Base-by-base conservation (phyloP, 108 stramenopile genomes). In the Discostella pseudostelligera region DNA sequence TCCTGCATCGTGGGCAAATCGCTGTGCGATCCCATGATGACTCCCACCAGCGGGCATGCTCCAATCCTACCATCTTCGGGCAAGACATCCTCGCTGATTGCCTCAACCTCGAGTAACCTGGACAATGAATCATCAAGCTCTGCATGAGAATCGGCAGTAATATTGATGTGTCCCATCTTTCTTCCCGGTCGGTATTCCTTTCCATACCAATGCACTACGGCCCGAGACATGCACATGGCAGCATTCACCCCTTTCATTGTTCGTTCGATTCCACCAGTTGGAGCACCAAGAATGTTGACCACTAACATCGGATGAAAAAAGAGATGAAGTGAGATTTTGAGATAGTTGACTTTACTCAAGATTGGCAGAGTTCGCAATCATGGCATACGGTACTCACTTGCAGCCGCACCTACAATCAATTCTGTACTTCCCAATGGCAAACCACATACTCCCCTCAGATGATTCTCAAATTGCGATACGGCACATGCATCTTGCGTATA, bases 401-500 rank as follows among this genome's bases (percentile, higher is more conserved):
- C 93, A 59, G 93, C 87, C 28, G 90, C 86, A 26, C 87, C 89
- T 12, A 90, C 89, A 45, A 79, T 72, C 84, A 95, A 76, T 13
- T 84, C 64, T 16, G 96, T 94, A 51, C 81, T 84, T 9, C 97
- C 97, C 53, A 97, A 70, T 7, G 96, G 96, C 66, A 99, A 80
- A 0, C 96, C 97, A 57, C 95, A 83, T 17, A 98, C 84, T 16
- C 86, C 97, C 47, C 97, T 84, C 37, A 98, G 64, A 76, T 97
- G 97, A 85, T 98, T 97, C 75, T 98, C 97, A 78, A 99, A 99
- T 74, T 99, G 99, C 65, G 87, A 89, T 20, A 86, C 78, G 2
- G 85, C 90, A 69, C 96, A 97, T 12, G 97, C 97, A 79, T 99
- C 97, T 72, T 97, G 97, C 14, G 99, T 99, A 83, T 97, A 97